These are phyloP conservation scores for Chlamydomonas applanata DNA, from an alignment of 139 green algal species.

Conservation along the genomic window DNA sequence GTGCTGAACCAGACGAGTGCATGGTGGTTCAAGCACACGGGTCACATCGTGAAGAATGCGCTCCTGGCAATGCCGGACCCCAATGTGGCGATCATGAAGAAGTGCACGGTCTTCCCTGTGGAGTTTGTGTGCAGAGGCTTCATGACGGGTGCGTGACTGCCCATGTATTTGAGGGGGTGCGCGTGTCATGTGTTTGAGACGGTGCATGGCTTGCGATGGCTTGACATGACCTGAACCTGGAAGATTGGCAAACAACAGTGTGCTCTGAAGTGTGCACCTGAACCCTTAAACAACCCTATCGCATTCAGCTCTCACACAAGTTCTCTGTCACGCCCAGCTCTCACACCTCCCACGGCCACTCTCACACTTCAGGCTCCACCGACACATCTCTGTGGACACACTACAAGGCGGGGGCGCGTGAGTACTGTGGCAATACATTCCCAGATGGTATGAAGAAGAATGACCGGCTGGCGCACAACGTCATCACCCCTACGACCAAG, in stretches of 20 bases:
- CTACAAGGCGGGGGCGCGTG: conserved; percentile 82
- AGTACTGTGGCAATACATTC: conserved; percentile 96
- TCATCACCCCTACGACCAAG: conserved; percentile 98
- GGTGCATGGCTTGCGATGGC: too few relatives aligned
- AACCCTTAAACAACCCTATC: too few relatives aligned
- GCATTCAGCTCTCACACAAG: not conserved
- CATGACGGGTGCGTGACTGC: conserved; percentile 78
- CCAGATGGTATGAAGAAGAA: conserved; percentile 96
- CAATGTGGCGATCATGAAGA: conserved; percentile 92
- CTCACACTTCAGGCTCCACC: conserved; percentile 72
- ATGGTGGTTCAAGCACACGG: conserved; percentile 94
- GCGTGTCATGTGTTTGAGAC: not conserved
- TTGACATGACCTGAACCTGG: too few relatives aligned
- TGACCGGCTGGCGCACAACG: conserved; percentile 72
- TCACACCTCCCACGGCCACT: not conserved
- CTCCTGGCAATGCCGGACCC: conserved; percentile 83
- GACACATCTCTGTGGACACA: conserved; percentile 97
- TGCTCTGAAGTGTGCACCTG: too few relatives aligned
- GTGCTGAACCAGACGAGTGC: conserved; percentile 94
- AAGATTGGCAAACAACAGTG: too few relatives aligned
- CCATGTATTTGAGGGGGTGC: not conserved
- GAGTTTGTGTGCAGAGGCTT: conserved; percentile 97
- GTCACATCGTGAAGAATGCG: conserved; percentile 88
- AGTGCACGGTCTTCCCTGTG: conserved; percentile 94
- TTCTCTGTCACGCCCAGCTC: not conserved